These are phyloP conservation scores for Clonostachys sp. DNA, from an alignment of 2,329 filamentous ascomycete species.

Conservation along the genomic window DNA sequence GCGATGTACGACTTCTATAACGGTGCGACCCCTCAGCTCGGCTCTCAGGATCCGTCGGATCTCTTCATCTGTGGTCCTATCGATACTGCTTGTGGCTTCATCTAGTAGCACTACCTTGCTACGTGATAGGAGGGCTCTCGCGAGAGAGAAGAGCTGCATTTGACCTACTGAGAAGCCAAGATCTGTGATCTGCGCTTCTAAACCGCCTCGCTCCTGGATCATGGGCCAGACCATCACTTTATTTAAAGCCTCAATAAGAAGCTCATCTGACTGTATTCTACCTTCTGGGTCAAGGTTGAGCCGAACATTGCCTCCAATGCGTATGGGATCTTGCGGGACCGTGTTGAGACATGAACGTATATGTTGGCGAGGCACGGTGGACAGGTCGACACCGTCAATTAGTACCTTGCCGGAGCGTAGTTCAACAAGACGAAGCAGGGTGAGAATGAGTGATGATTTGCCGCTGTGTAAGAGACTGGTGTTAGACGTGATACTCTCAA, in stretches of 20 bases:
- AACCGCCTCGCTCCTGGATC: slow-evolving; percentile 15
- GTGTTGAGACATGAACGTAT: slow-evolving; percentile 39
- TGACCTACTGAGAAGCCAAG: slow-evolving; percentile 49
- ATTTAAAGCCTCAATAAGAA: slow-evolving; percentile 18
- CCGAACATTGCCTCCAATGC: slow-evolving; percentile 33
- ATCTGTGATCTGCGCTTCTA: slow-evolving; percentile 26
- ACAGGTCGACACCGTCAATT: slow-evolving; percentile 34
- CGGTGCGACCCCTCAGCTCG: slow-evolving; percentile 13
- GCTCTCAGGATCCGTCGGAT: slow-evolving; percentile 12
- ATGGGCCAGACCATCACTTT: slow-evolving; percentile 15
- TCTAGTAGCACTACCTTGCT: slow-evolving; percentile 3
- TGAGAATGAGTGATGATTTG: slow-evolving; percentile 31
- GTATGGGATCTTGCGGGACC: slow-evolving; percentile 44
- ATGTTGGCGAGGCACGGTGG: slow-evolving; percentile 24
- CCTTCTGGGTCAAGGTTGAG: slow-evolving; percentile 29
- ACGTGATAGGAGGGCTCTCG: slow-evolving; percentile 44
- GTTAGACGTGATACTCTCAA: slow-evolving; percentile 6
- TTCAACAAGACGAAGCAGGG: slow-evolving; percentile 30
- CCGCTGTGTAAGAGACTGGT: slow-evolving; percentile 16
- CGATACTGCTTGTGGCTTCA: slow-evolving; percentile 23
- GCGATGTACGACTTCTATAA: slow-evolving; percentile 20
- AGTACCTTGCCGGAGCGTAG: slow-evolving; percentile 19
- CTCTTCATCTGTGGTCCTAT: slow-evolving; percentile 16
- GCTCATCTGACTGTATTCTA: slow-evolving; percentile 16
- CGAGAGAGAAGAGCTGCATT: slow-evolving; percentile 56